These are phyloP conservation scores for Chlorella sp. DNA, from an alignment of 139 green algal species.

Conservation along the genomic window DNA sequence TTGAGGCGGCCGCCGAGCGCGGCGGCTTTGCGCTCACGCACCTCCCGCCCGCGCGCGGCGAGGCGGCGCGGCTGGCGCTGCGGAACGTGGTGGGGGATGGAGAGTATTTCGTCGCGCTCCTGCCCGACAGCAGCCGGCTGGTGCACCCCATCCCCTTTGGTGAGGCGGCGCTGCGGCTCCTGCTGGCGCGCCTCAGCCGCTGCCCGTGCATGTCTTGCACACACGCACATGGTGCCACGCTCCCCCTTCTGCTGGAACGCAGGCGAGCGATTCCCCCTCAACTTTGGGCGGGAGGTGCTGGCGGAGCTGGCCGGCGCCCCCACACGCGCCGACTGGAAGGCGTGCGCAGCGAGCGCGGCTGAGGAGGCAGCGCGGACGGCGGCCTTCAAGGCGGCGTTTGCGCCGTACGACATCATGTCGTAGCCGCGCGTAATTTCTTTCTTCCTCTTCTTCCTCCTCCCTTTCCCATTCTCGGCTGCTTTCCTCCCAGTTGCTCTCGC, in stretches of 20 bases:
- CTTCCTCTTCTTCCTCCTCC: no score
- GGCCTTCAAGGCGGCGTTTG: conserved; percentile 80
- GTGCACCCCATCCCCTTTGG: conserved; percentile 69
- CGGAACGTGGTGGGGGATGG: conserved; percentile 53
- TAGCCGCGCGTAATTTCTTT: no score
- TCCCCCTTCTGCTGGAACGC: no score
- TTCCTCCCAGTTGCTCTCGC: no score
- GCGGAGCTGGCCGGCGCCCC: conserved; percentile 69
- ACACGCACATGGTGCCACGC: no score
- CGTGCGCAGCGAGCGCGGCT: conserved; percentile 44
- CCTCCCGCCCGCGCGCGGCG: conserved; percentile 13
- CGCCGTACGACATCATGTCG: conserved; percentile 72
- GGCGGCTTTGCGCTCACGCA: conserved; percentile 37
- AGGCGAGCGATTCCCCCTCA: conserved; percentile 71
- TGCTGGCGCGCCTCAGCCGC: no score
- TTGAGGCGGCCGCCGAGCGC: conserved; percentile 34
- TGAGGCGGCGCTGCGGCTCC: no score
- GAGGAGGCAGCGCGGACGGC: conserved; percentile 69
- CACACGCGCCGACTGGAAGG: conserved; percentile 85
- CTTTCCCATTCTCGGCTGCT: no score
- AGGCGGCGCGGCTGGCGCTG: conserved; percentile 42
- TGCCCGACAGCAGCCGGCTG: conserved; percentile 81
- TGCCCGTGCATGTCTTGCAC: no score
- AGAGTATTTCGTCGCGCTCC: conserved; percentile 80
- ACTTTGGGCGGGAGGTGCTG: conserved; percentile 78